A percentile compares a stretch with the other conserved stretches of the same genome.
Conservation (phyloP, 768 basidiomycete species). For the Amanita exitialis region DNA sequence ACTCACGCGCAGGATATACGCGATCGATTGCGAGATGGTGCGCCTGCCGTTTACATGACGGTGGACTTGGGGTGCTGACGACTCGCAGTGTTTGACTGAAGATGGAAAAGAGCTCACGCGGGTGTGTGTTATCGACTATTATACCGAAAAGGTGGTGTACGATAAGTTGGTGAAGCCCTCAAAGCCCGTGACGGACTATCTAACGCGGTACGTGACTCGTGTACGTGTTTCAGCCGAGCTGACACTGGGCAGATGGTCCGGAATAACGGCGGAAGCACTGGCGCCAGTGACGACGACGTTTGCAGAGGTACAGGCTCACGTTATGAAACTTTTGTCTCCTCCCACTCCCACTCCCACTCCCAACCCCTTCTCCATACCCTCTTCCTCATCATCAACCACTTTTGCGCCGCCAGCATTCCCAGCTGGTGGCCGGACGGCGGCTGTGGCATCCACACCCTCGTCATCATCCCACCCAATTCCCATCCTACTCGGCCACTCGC, state of each 20-base stretch:
- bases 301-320: slow-evolving; percentile 61
- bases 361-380: slow-evolving; percentile 26
- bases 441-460: not conserved
- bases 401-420: too few species aligned
- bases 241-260: slow-evolving; percentile 62
- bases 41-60: slow-evolving; percentile 11
- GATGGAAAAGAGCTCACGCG: slow-evolving; percentile 86
- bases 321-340: slow-evolving; percentile 51
- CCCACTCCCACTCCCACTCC: not conserved
- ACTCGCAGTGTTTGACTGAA: slow-evolving; percentile 69
- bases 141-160: slow-evolving; percentile 63
- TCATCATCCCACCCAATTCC: slow-evolving; percentile 35
- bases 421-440: too few species aligned
- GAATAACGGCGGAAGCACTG: slow-evolving; percentile 75
- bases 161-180: slow-evolving; percentile 86
- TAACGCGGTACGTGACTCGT: slow-evolving; percentile 57
- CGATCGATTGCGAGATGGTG: slow-evolving; percentile 98
- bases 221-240: not conserved
- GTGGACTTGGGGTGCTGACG: slow-evolving; percentile 1
- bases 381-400: slow-evolving; percentile 6
- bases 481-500: slow-evolving; percentile 89
- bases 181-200: slow-evolving; percentile 80
- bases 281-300: slow-evolving; percentile 67
- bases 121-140: slow-evolving; percentile 74
- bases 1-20: slow-evolving; percentile 49